Percentiles rank a stretch among this genome's conserved stretches.
Conservation (phyloP, 495 filamentous ascomycete genomes). For the Collariella sp. region DNA sequence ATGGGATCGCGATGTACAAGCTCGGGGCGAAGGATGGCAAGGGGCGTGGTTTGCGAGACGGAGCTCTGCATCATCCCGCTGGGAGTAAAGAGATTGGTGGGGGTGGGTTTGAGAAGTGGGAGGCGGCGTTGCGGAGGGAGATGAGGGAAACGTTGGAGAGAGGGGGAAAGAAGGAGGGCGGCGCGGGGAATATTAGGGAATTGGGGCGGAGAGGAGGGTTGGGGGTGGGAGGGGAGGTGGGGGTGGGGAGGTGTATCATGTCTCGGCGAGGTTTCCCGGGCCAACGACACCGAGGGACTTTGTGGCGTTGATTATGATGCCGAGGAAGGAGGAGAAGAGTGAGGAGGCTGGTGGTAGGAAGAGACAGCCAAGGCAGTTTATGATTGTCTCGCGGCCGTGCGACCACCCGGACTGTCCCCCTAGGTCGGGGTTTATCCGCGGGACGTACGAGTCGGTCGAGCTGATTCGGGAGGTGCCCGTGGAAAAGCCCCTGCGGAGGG, state of each 20-base stretch:
- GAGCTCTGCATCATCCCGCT: conserved; percentile 33
- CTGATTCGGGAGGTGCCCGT: conserved; percentile 74
- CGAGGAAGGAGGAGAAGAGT: conserved; percentile 15
- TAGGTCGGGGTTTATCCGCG: conserved; percentile 64
- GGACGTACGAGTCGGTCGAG: conserved; percentile 86
- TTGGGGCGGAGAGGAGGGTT: conserved; percentile 69
- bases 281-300: conserved; percentile 86
- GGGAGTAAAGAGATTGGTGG: conserved; percentile 35
- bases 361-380: conserved; percentile 53
- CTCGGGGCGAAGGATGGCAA: conserved; percentile 67
- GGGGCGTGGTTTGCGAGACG: conserved; percentile 86
- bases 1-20: conserved; percentile 73
- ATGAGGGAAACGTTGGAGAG: conserved; percentile 54
- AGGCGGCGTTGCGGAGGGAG: conserved; percentile 48
- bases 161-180: conserved; percentile 40
- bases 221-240: conserved; percentile 48
- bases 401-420: conserved; percentile 62
- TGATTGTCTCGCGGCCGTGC: conserved; percentile 80
- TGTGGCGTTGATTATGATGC: conserved; percentile 62
- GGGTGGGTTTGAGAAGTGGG: conserved; percentile 60
- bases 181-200: conserved; percentile 65
- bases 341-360: not conserved
- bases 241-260: conserved; percentile 61
- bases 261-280: conserved; percentile 83
- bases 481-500: conserved; percentile 28